phyloP scores from a whole-genome alignment of 352 stramenopile genomes.

The Phytophthora sp. region DNA sequence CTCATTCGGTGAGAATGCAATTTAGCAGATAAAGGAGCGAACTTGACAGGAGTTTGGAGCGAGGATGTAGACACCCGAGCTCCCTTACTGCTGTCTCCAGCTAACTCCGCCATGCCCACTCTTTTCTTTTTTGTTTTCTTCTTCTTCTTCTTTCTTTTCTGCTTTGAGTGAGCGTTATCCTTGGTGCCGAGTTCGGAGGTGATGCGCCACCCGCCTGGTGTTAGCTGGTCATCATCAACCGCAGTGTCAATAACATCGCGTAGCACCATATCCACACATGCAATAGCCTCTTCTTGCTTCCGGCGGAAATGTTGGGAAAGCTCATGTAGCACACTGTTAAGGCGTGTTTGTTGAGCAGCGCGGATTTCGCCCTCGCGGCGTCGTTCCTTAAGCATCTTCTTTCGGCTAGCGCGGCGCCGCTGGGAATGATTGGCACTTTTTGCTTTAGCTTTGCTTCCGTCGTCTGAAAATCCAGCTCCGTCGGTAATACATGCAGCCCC shows the following conservation, averaged over 20 bases:
- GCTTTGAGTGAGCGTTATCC: constrained; percentile 16
- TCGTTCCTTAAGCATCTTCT: constrained; percentile 72
- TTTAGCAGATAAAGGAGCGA: background rate
- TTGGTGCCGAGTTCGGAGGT: background rate
- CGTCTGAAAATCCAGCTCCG: background rate
- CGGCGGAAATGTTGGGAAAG: constrained; percentile 38
- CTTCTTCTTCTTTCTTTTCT: constrained; percentile 34
- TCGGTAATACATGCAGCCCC: background rate
- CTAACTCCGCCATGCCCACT: background rate
- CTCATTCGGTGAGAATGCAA: background rate
- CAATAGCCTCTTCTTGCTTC: constrained; percentile 31
- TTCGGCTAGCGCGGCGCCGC: constrained; percentile 62
- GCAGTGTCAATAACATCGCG: constrained; percentile 49
- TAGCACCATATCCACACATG: constrained; percentile 44
- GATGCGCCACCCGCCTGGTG: constrained; percentile 27
- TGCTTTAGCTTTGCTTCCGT: background rate
- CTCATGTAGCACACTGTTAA: constrained; percentile 53
- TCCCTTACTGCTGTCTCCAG: background rate
- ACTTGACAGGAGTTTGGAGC: constrained; percentile 15
- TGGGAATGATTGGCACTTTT: constrained; percentile 52
- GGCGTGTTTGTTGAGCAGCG: constrained; percentile 41
- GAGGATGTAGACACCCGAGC: background rate
- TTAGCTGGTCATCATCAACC: constrained; percentile 23
- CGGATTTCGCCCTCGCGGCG: constrained; percentile 50
- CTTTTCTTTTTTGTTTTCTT: constrained; percentile 43